phyloP scores from a whole-genome alignment of 495 filamentous ascomycete genomes.

The Melanomma pulvis-pyrius region DNA sequence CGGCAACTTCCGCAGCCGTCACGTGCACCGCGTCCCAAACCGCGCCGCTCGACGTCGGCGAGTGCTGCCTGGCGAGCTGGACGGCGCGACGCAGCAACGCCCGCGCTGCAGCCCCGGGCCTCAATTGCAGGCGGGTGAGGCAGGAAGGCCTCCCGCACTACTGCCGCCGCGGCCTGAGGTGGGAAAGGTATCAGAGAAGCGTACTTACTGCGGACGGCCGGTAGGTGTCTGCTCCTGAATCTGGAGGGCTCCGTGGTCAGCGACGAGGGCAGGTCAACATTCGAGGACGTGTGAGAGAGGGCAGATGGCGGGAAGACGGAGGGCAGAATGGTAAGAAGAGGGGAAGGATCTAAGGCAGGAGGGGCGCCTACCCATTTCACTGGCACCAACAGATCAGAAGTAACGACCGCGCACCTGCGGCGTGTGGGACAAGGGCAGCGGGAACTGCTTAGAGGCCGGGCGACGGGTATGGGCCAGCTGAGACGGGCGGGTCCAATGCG shows the following conservation, averaged over 20 bases:
- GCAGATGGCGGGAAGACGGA: background rate
- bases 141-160: background rate
- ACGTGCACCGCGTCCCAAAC: slow-evolving; percentile 9
- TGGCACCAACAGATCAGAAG: slow-evolving; percentile 1
- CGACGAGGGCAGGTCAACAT: background rate
- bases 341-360: slow-evolving; percentile 1
- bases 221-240: slow-evolving; percentile 32
- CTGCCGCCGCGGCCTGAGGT: background rate
- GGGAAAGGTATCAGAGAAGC: background rate
- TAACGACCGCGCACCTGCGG: slow-evolving; percentile 14
- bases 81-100: background rate
- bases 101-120: background rate
- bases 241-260: slow-evolving; percentile 22
- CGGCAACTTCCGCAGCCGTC: background rate
- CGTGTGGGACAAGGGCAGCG: slow-evolving; percentile 15
- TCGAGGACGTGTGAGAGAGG: background rate
- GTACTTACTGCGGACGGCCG: slow-evolving; percentile 34
- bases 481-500: slow-evolving; percentile 5
- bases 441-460: background rate
- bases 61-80: slow-evolving; percentile 12
- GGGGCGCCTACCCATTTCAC: slow-evolving; percentile 28
- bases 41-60: background rate
- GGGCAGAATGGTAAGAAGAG: slow-evolving; percentile 1
- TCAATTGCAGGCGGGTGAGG: background rate
- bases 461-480: slow-evolving; percentile 12